Percentiles rank a stretch among this genome's conserved stretches.
Evolutionary conservation across 164 flowering plant genomes (phyloP).

Genomic region (Aristolochia californica): DNA sequence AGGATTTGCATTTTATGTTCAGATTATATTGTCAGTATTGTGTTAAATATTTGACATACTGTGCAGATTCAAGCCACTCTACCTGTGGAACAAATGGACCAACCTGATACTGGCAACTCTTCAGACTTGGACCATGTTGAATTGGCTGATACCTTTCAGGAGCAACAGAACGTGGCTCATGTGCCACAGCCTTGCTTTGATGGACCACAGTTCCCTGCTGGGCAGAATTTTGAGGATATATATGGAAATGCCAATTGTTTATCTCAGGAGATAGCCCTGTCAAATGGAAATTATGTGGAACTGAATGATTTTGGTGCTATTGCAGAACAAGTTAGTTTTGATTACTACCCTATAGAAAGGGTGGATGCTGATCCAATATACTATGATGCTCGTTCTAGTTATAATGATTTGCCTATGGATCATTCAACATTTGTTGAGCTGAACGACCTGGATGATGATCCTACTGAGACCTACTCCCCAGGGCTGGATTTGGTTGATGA

Average conservation of each 20-base stretch:
- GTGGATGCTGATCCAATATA: background rate
- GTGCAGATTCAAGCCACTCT: background rate
- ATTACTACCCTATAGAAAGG: background rate
- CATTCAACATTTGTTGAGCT: background rate
- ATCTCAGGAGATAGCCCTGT: background rate
- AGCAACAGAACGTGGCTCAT: background rate
- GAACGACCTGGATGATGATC: background rate
- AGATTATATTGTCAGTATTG: too few species aligned
- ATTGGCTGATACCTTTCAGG: background rate
- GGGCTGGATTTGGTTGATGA: background rate
- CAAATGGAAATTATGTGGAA: background rate
- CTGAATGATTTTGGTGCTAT: background rate
- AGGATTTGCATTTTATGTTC: too few species aligned
- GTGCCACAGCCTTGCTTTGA: background rate
- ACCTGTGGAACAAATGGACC: background rate
- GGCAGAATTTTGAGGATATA: background rate
- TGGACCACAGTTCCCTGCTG: too few species aligned
- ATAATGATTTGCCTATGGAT: background rate
- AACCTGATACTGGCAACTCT: background rate
- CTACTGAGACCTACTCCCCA: background rate
- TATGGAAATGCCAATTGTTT: background rate
- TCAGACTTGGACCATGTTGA: background rate
- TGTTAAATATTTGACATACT: background rate
- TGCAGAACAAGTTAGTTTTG: background rate
- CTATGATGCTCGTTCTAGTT: background rate